Evolutionary conservation across 1,284 basidiomycete genomes (phyloP).

Genomic region (Naganishia sp.): DNA sequence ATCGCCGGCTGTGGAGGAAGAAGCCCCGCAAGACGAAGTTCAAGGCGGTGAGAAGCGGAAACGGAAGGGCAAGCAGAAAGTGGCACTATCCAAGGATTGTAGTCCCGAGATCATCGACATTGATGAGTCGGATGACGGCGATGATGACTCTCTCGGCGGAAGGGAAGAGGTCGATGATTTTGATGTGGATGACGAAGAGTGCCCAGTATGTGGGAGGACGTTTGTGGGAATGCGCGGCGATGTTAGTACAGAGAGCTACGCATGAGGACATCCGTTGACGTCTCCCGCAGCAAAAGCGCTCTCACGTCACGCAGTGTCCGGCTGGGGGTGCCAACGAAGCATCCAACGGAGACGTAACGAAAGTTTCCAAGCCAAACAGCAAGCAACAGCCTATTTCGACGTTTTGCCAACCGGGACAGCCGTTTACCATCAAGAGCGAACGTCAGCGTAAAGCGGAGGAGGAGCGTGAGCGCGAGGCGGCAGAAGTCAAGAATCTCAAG

Average conservation of each 20-base stretch:
- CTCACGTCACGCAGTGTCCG: conserved; percentile 16
- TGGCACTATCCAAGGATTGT: neutral
- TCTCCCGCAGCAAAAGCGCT: conserved; percentile 22
- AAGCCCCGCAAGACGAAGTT: neutral
- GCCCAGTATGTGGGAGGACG: conserved; percentile 27
- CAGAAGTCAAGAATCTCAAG: conserved; percentile 32
- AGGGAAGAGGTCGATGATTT: conserved; percentile 22
- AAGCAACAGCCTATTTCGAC: conserved; percentile 31
- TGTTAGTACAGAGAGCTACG: conserved; percentile 5
- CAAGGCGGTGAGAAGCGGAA: conserved; percentile 22
- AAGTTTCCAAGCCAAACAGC: neutral
- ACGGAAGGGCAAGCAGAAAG: conserved; percentile 17
- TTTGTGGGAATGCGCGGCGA: conserved; percentile 16
- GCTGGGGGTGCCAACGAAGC: neutral
- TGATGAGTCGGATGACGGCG: conserved; percentile 12
- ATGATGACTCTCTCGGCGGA: conserved; percentile 28
- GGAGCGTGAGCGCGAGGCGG: conserved; percentile 32
- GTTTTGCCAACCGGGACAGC: conserved; percentile 9
- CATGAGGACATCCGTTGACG: conserved; percentile 18
- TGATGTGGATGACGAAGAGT: conserved; percentile 23
- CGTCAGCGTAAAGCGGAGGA: conserved; percentile 3
- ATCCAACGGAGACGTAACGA: neutral
- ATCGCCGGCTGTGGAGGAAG: neutral
- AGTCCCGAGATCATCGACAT: conserved; percentile 10
- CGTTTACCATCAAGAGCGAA: conserved; percentile 2